Base-by-base conservation (phyloP, 2,329 filamentous ascomycete species). In the Xylaria sp. region DNA sequence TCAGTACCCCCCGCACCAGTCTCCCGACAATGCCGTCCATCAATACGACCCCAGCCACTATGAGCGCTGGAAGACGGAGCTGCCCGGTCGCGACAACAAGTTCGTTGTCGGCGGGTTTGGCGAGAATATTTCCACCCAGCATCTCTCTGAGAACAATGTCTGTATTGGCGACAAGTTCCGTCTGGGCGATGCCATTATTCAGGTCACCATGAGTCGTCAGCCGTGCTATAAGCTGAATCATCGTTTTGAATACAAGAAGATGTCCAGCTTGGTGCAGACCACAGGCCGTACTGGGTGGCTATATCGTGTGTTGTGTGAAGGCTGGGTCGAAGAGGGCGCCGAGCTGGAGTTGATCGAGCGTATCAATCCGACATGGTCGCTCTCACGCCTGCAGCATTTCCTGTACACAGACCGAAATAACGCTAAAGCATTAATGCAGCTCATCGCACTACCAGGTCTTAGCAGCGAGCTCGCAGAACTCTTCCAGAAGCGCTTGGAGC, bases 161-260 rank as follows among this genome's bases (percentile, higher is more conserved):
- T 90, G 89, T 74, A 86, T 91, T 56, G 89, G 89, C 31, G 89
- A 91, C 70, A 79, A 85, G n/a, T 81, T 89, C 20, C 79, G 82
- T 0, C 81, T 90, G 7, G 83, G 76, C 7, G 72, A 73, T 17
- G 81, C 86, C 1, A 62, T 87, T 13, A 78, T 90, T 0, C 85
- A 90, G 72, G 86, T 90, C n/a, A 85, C 83, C 62, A 80, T 89
- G 60, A 86, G 87, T 0, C 81, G 89, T 13, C 84, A 87, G 70
- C 89, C 89, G 2, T 91, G 89, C 78, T 90, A 85, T 77, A 91
- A 90, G 74, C 82, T 91, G 5, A 91, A 91, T 71, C 88, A 90
- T 68, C 86, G 89, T 2, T 91, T 91, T 73, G 82, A 85, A 38
- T 78, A 89, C 25, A 86, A 86, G 72, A 84, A 87, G 62, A 89